phyloP scores from a whole-genome alignment of 768 basidiomycete genomes.

The Suillus sp. region DNA sequence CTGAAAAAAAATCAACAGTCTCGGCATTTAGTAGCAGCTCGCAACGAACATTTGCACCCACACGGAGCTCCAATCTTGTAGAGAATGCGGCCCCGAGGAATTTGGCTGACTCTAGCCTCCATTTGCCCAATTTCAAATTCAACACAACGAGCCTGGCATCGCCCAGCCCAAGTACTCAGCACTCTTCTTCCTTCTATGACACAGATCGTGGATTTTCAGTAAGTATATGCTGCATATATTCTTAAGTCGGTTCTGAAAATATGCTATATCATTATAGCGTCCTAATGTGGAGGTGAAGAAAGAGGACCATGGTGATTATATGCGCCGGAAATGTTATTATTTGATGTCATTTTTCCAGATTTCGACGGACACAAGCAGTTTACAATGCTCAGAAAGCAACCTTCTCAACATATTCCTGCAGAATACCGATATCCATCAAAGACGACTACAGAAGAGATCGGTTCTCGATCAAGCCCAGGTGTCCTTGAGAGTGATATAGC shows the following conservation, averaged over 20 bases:
- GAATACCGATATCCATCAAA: slow-evolving; percentile 18
- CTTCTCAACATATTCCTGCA: slow-evolving; percentile 9
- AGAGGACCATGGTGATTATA: slow-evolving; percentile 28
- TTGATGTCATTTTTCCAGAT: slow-evolving; percentile 16
- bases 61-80: slow-evolving; percentile 13
- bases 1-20: not conserved
- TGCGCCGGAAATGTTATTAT: slow-evolving; percentile 10
- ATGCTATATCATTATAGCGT: not conserved
- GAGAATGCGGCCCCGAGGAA: slow-evolving; percentile 13
- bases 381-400: slow-evolving; percentile 5
- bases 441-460: slow-evolving; percentile 14
- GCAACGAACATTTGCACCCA: slow-evolving; percentile 18
- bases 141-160: slow-evolving; percentile 15
- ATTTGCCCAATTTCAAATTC: slow-evolving; percentile 15
- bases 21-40: slow-evolving; percentile 10
- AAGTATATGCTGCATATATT: slow-evolving; percentile 15
- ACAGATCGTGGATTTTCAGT: slow-evolving; percentile 9
- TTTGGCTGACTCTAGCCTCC: slow-evolving; percentile 13
- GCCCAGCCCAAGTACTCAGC: slow-evolving; percentile 13
- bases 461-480: not conserved
- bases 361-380: slow-evolving; percentile 5
- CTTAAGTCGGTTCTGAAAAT: not conserved
- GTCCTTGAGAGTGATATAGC: slow-evolving; percentile 2
- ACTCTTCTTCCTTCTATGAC: slow-evolving; percentile 7
- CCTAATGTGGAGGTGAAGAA: slow-evolving; percentile 7